These are phyloP conservation scores for Dryas octopetala DNA, from an alignment of 306 rosid species.

Conservation along the genomic window DNA sequence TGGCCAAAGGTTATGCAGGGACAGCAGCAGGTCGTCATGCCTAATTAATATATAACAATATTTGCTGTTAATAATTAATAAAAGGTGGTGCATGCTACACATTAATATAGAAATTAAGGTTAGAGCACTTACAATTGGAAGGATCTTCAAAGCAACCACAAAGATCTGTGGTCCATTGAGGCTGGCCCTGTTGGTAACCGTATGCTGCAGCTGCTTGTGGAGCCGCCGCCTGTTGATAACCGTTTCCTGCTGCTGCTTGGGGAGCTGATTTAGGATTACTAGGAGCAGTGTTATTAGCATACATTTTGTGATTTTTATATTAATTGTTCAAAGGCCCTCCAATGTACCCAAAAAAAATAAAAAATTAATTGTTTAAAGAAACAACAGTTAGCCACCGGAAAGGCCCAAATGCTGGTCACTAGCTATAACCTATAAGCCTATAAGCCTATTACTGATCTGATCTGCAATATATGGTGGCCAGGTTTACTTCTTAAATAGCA, in stretches of 20 bases:
- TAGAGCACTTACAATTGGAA: conserved; percentile 9
- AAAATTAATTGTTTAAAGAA: neutral
- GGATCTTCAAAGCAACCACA: conserved; percentile 17
- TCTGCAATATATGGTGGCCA: no score
- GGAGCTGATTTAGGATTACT: conserved; percentile 1
- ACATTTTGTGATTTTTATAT: neutral
- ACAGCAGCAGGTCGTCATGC: conserved; percentile 18
- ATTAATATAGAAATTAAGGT: neutral
- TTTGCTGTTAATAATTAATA: no score
- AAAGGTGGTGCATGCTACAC: no score
- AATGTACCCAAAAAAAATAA: no score
- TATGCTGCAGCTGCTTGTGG: conserved; percentile 1
- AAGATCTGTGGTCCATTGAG: conserved; percentile 21
- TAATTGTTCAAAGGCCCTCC: neutral
- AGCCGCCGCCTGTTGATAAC: neutral
- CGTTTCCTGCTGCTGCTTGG: neutral
- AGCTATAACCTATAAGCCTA: no score
- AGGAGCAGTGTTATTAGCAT: neutral
- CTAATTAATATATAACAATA: neutral
- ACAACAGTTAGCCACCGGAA: no score
- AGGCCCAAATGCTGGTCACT: no score
- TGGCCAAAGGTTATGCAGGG: conserved; percentile 23
- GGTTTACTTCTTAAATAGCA: neutral
- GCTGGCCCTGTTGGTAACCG: neutral
- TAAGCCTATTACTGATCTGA: no score